Evolutionary conservation across 2,329 filamentous ascomycete genomes (phyloP).

Genomic region (Tolypocladium nubicola): DNA sequence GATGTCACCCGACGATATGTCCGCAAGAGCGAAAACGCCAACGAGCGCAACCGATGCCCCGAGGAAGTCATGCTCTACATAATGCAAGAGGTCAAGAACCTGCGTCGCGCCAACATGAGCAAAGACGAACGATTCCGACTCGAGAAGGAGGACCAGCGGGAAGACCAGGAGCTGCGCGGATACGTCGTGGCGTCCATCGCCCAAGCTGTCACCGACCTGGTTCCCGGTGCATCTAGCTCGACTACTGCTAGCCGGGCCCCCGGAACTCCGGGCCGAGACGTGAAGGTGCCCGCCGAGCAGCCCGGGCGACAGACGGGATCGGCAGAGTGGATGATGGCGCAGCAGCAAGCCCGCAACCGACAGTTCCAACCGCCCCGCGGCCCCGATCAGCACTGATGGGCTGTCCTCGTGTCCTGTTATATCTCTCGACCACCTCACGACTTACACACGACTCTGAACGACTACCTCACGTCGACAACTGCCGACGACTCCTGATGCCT

Average conservation of each 20-base stretch:
- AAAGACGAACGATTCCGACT: conserved; percentile 78
- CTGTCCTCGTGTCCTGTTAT: no score
- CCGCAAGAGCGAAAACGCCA: conserved; percentile 60
- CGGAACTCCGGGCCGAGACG: conserved; percentile 34
- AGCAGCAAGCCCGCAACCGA: conserved; percentile 29
- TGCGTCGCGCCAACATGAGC: conserved; percentile 72
- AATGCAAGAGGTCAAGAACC: conserved; percentile 78
- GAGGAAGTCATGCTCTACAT: conserved; percentile 89
- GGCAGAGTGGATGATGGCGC: conserved; percentile 39
- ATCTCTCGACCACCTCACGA: conserved; percentile 1
- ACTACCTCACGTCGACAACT: conserved; percentile 3
- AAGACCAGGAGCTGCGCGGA: conserved; percentile 64
- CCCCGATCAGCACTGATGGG: conserved; percentile 21
- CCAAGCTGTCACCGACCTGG: conserved; percentile 58
- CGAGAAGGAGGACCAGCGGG: conserved; percentile 68
- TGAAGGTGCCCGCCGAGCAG: conserved; percentile 51
- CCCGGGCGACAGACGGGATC: conserved; percentile 41
- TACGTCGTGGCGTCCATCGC: conserved; percentile 67
- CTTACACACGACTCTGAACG: conserved; percentile 12
- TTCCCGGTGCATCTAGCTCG: conserved; percentile 34
- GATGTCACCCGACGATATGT: conserved; percentile 59
- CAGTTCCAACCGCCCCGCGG: conserved; percentile 34
- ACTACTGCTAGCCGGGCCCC: conserved; percentile 11
- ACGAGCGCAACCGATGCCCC: conserved; percentile 67
- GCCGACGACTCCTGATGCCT: background rate